phyloP scores from a whole-genome alignment of 768 basidiomycete genomes.

The Rhizopogon vesiculosus region DNA sequence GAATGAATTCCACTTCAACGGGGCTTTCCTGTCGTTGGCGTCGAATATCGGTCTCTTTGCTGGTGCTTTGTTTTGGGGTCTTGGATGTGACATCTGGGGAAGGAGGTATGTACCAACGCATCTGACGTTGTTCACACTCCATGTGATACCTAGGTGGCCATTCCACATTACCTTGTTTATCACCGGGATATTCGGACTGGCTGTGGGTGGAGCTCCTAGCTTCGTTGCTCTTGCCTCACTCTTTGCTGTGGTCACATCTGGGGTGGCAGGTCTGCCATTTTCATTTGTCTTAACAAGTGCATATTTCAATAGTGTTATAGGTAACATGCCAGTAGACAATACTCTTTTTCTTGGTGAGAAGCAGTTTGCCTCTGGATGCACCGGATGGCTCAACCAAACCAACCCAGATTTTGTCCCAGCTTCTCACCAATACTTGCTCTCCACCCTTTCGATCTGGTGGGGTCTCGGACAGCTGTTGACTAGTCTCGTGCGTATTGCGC shows the following conservation, averaged over 20 bases:
- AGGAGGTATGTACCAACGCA: constrained; percentile 29
- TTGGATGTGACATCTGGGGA: constrained; percentile 50
- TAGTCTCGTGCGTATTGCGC: too few relatives aligned
- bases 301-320: too few relatives aligned
- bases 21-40: constrained; percentile 46
- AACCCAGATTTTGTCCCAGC: too few relatives aligned
- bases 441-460: too few relatives aligned
- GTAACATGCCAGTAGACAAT: too few relatives aligned
- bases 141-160: constrained; percentile 31
- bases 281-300: neutral
- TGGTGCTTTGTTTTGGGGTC: constrained; percentile 44
- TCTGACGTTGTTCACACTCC: neutral
- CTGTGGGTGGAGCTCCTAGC: constrained; percentile 41
- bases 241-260: constrained; percentile 39
- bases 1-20: constrained; percentile 43
- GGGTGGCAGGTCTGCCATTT: constrained; percentile 37
- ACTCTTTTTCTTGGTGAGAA: too few relatives aligned
- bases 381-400: too few relatives aligned
- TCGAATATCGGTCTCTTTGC: constrained; percentile 49
- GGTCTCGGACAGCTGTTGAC: too few relatives aligned
- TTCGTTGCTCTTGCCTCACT: constrained; percentile 47
- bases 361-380: too few relatives aligned
- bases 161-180: constrained; percentile 55
- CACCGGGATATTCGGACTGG: constrained; percentile 47
- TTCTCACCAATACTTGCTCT: too few relatives aligned